phyloP scores from a whole-genome alignment of 495 filamentous ascomycete species.

The Daldinia decipiens region DNA sequence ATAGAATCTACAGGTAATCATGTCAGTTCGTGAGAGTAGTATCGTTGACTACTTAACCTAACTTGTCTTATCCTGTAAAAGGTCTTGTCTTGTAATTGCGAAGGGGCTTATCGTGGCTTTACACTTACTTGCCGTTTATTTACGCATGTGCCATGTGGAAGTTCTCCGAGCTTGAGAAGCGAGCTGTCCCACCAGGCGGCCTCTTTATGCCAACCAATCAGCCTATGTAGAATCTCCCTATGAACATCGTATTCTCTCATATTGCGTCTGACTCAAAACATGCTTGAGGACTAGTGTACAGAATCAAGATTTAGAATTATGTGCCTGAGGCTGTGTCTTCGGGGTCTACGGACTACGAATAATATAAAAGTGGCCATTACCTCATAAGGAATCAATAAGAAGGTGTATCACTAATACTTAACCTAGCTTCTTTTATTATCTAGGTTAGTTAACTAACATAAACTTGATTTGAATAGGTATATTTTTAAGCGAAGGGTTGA shows the following conservation, averaged over 20 bases:
- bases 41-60: too few relatives aligned
- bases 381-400: conserved; percentile 2
- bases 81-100: too few relatives aligned
- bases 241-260: neutral
- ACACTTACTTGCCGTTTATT: too few relatives aligned
- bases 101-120: too few relatives aligned
- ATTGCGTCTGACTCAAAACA: too few relatives aligned
- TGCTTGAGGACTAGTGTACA: too few relatives aligned
- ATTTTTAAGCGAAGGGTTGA: neutral
- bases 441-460: neutral
- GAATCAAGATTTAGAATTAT: too few relatives aligned
- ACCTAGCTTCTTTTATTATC: neutral
- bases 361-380: neutral
- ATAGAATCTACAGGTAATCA: neutral
- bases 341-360: neutral
- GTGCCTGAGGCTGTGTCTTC: neutral
- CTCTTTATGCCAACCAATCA: neutral
- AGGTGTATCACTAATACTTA: neutral
- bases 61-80: too few relatives aligned
- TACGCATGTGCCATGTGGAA: neutral
- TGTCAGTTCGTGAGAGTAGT: too few relatives aligned
- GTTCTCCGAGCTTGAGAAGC: neutral
- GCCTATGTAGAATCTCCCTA: conserved; percentile 1
- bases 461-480: neutral
- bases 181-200: neutral